Conservation (phyloP, 495 filamentous ascomycete species). For the Lepidopterella palustris region DNA sequence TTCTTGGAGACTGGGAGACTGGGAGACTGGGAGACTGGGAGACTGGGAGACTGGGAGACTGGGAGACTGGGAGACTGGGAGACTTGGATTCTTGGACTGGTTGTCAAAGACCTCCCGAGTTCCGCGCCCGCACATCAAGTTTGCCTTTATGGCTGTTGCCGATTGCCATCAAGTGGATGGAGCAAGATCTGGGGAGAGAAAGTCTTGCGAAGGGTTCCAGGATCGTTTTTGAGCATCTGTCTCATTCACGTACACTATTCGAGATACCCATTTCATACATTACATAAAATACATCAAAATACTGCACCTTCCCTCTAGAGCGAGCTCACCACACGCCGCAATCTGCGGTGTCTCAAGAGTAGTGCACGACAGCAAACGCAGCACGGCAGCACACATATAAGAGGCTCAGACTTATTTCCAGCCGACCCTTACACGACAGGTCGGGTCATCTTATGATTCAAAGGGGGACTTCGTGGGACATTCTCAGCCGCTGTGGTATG, state of each 20-base stretch:
- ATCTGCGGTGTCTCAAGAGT: background rate
- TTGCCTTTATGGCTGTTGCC: background rate
- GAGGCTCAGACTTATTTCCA: background rate
- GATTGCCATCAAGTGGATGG: too few relatives aligned
- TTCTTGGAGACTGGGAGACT: too few relatives aligned
- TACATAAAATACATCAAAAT: too few relatives aligned
- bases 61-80: background rate
- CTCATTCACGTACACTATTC: too few relatives aligned
- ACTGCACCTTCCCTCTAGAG: too few relatives aligned
- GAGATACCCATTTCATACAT: too few relatives aligned
- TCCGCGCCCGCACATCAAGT: background rate
- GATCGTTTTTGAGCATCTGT: too few relatives aligned
- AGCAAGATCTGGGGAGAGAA: too few relatives aligned
- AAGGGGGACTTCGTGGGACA: background rate
- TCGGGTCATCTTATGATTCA: background rate
- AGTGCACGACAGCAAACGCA: background rate
- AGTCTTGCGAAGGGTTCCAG: too few relatives aligned
- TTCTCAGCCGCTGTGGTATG: background rate
- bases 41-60: too few relatives aligned
- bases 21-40: too few relatives aligned
- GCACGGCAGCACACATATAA: too few relatives aligned
- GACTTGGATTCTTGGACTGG: background rate
- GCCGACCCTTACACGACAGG: background rate
- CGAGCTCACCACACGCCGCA: background rate
- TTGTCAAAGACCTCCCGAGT: background rate